These are phyloP conservation scores for Passiflora organensis DNA, from an alignment of 345 rosid species.

Conservation along the genomic window DNA sequence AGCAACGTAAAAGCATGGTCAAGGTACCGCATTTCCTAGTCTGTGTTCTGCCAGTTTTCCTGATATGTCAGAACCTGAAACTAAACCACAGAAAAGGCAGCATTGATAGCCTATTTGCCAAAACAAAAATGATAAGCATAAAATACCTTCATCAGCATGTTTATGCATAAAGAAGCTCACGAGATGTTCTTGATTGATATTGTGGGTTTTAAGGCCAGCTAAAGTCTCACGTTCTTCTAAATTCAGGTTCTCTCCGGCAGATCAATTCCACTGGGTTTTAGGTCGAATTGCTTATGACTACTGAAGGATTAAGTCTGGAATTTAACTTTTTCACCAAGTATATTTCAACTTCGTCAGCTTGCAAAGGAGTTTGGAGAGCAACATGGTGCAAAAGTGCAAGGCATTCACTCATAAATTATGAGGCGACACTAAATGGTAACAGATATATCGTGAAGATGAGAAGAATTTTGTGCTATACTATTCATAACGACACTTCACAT, in stretches of 20 bases:
- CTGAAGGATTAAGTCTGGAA: conserved; percentile 18
- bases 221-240: conserved; percentile 39
- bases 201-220: conserved; percentile 23
- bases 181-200: conserved; percentile 30
- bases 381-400: conserved; percentile 45
- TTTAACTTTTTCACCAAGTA: conserved; percentile 35
- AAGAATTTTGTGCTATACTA: too few species aligned
- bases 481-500: too few species aligned
- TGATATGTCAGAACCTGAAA: conserved; percentile 44
- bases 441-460: conserved; percentile 16
- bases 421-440: conserved; percentile 1
- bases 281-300: conserved; percentile 1
- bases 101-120: too few species aligned
- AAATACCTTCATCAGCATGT: not conserved
- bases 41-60: conserved; percentile 13
- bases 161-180: conserved; percentile 24
- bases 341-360: conserved; percentile 70
- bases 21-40: not conserved
- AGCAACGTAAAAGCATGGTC: not conserved
- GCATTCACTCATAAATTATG: conserved; percentile 7
- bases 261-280: conserved; percentile 16
- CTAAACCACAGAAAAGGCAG: not conserved
- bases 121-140: not conserved
- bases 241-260: conserved; percentile 31
- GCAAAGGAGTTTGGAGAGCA: conserved; percentile 58